A percentile compares a stretch with the other conserved stretches of the same genome.
These are phyloP conservation scores for Saturnispora serradocipensis DNA, from an alignment of 805 yeast species.

Conservation along the genomic window DNA sequence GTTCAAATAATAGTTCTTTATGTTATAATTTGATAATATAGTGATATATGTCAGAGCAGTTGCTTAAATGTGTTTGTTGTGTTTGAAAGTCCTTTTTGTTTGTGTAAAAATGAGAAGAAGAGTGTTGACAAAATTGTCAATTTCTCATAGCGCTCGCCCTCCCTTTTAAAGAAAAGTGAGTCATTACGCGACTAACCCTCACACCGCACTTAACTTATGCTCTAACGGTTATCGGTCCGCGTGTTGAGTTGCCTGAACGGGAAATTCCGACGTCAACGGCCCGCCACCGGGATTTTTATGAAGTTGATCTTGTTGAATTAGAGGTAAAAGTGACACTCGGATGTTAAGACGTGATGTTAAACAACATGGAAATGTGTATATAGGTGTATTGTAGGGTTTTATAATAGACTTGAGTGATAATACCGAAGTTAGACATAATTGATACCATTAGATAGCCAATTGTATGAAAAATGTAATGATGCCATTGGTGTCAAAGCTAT, in stretches of 20 bases:
- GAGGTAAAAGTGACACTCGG: too few relatives aligned
- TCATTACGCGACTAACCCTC: constrained; percentile 5
- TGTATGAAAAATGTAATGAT: too few relatives aligned
- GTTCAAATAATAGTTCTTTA: neutral
- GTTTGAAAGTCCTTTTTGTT: neutral
- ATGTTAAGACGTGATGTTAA: too few relatives aligned
- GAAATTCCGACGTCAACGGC: neutral
- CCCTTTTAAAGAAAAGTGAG: neutral
- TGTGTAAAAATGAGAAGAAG: neutral
- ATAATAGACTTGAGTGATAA: too few relatives aligned
- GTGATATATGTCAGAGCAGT: constrained; percentile 3
- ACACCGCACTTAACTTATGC: neutral
- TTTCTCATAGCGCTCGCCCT: neutral
- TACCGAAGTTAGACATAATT: too few relatives aligned
- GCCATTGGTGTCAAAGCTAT: neutral
- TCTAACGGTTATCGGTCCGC: constrained; percentile 1
- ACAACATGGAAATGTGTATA: too few relatives aligned
- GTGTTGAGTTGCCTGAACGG: neutral
- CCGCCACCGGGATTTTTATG: neutral
- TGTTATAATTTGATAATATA: neutral
- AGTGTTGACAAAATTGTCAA: neutral
- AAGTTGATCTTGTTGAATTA: neutral
- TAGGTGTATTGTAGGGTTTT: too few relatives aligned
- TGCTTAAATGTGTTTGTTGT: constrained; percentile 2
- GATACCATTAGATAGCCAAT: neutral